Evolutionary conservation across 352 stramenopile species (phyloP), one percentile per base, ranked within the genome.

Genomic region (Globisporangium iwayamae): DNA sequence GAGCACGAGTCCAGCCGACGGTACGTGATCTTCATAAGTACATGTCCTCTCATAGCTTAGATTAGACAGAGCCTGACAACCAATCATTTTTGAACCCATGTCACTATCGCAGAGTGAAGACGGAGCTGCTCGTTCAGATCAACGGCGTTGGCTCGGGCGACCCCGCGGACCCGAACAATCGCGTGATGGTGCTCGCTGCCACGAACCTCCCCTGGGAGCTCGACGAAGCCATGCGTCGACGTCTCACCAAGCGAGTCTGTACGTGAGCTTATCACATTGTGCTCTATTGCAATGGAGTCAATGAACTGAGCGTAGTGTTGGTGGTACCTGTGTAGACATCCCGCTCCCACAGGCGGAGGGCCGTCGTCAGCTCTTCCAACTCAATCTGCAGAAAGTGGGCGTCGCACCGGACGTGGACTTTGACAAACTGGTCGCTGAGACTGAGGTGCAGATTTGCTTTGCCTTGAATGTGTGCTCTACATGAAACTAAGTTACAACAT

Each of bases 131-230:
- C 8, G 90, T 99, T 16, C 97, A 99, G 75, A 99, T 99, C 82
- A 98, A 99, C 68, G 97, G 97, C 22, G 81, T 99, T 1, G 57
- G 58, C 2, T 66, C 65, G 3, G 65, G 65, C 4, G 65, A 70
- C 2, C 58, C 65, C 3, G 58, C 34, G 18, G 65, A 70, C 25
- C 65, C 65, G 9, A 70, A 58, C 50, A 86, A 81, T 36, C 76
- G 74, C 25, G 87, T 96, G 20, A 96, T 98, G 74, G 85, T 99
- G 18, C 76, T 99, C 38, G 97, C 92, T 16, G 97, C 97, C 2
- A 98, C 93, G 2, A 99, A 99, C 71, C 71, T 98, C 16, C 96
- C 97, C 30, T 99, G 96, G 97, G 94, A 99, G 46, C 69, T 99
- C 7, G 97, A 99, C 69, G 86, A 98, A 68, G 97, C 96, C 3